Percentiles rank a stretch among this genome's conserved stretches.
Evolutionary conservation across 306 rosid genomes (phyloP).

Genomic region (Corylus heterophylla): DNA sequence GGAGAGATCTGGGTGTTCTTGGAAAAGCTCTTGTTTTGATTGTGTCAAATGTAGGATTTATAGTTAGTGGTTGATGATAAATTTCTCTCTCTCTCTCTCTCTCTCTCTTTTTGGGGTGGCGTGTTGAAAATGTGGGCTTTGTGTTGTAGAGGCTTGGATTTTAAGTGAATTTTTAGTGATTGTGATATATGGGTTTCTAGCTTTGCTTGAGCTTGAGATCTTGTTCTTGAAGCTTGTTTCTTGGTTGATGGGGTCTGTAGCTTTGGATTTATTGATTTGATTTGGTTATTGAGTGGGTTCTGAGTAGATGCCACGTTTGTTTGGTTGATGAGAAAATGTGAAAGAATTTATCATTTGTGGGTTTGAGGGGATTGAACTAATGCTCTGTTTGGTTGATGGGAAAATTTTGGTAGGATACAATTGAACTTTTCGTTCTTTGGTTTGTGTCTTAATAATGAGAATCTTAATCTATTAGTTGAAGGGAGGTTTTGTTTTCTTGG

Average conservation of each 20-base stretch:
- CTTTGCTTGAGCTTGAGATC: conserved; percentile 23
- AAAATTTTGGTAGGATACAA: conserved; percentile 2
- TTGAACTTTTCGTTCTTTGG: not conserved
- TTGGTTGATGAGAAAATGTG: conserved; percentile 23
- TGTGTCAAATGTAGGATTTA: conserved; percentile 8
- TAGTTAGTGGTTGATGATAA: not conserved
- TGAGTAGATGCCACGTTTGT: conserved; percentile 14
- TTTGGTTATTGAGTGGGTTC: conserved; percentile 17
- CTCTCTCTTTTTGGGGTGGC: not conserved
- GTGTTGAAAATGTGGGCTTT: conserved; percentile 10
- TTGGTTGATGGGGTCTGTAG: conserved; percentile 10
- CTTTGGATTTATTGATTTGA: conserved; percentile 18
- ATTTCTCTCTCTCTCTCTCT: no score
- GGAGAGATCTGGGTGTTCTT: conserved; percentile 16
- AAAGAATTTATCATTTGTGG: not conserved
- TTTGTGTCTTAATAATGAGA: not conserved
- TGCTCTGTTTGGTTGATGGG: conserved; percentile 6
- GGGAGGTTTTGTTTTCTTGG: not conserved
- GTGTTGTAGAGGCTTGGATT: conserved; percentile 3
- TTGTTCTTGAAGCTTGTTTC: conserved; percentile 3
- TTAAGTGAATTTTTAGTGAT: conserved; percentile 19
- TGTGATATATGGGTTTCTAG: conserved; percentile 5
- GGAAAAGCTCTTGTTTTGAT: not conserved
- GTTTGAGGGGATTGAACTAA: conserved; percentile 3
- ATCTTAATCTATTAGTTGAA: not conserved